Conservation (phyloP, 176 grass and related monocot species). For the Paspalum vaginatum region DNA sequence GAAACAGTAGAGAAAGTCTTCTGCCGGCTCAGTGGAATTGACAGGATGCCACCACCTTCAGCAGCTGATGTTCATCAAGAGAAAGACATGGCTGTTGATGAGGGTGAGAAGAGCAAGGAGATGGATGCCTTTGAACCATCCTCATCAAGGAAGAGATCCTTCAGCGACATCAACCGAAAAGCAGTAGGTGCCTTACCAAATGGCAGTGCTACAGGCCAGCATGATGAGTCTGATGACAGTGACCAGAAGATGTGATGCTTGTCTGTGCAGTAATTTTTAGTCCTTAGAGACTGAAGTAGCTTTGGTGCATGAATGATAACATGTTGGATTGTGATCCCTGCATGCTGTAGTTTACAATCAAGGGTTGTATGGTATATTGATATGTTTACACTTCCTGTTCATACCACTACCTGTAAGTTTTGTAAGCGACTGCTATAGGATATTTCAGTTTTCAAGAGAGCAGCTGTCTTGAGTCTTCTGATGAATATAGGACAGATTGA, state of each 20-base stretch:
- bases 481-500: slow-evolving; percentile 15
- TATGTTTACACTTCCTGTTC: slow-evolving; percentile 20
- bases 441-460: slow-evolving; percentile 5
- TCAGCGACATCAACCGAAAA: slow-evolving; percentile 37
- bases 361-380: slow-evolving; percentile 18
- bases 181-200: slow-evolving; percentile 40
- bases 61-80: slow-evolving; percentile 31
- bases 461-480: neutral
- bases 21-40: slow-evolving; percentile 58
- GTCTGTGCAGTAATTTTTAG: slow-evolving; percentile 12
- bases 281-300: slow-evolving; percentile 17
- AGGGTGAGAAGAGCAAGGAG: slow-evolving; percentile 49
- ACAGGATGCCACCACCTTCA: slow-evolving; percentile 39
- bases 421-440: slow-evolving; percentile 7
- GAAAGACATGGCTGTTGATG: slow-evolving; percentile 40
- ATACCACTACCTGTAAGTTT: neutral
- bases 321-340: neutral
- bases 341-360: slow-evolving; percentile 16
- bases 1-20: slow-evolving; percentile 89
- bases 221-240: slow-evolving; percentile 46
- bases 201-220: slow-evolving; percentile 29
- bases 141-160: slow-evolving; percentile 63
- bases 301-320: slow-evolving; percentile 18
- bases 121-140: slow-evolving; percentile 39
- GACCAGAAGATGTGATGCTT: slow-evolving; percentile 41